Percentiles rank a stretch among this genome's conserved stretches.
Conservation (phyloP, 1,284 basidiomycete species). For the Naganishia liquefaciens region DNA sequence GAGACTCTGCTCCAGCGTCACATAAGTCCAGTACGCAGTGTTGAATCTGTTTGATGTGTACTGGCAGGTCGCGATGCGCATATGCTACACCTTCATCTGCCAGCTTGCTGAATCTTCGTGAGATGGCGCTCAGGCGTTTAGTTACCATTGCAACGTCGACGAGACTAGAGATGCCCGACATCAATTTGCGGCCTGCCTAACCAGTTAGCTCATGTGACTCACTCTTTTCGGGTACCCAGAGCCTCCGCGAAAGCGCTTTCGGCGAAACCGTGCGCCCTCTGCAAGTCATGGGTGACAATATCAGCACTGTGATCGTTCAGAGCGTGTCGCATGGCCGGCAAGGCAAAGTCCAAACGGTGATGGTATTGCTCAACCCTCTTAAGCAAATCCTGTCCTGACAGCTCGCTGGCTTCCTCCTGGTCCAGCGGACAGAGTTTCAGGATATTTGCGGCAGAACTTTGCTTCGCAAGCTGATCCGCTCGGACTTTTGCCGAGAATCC, state of each 20-base stretch:
- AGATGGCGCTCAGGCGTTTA: neutral
- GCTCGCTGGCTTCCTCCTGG: neutral
- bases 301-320: constrained; percentile 76
- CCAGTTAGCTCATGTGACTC: constrained; percentile 36
- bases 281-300: constrained; percentile 78
- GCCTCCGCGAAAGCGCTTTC: constrained; percentile 75
- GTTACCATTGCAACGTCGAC: constrained; percentile 8
- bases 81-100: constrained; percentile 10
- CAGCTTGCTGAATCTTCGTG: neutral
- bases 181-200: neutral
- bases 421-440: constrained; percentile 58
- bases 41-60: constrained; percentile 7
- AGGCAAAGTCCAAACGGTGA: constrained; percentile 65
- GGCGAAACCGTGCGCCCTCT: constrained; percentile 72
- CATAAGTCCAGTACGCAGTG: constrained; percentile 1
- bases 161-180: neutral
- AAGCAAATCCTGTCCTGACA: constrained; percentile 32
- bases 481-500: constrained; percentile 75
- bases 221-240: constrained; percentile 58
- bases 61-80: constrained; percentile 9
- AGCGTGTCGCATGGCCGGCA: constrained; percentile 69
- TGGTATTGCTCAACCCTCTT: constrained; percentile 65
- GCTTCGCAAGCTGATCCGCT: constrained; percentile 67
- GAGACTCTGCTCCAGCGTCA: constrained; percentile 16
- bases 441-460: constrained; percentile 67